Evolutionary conservation across 352 stramenopile species (phyloP).

Genomic region (Globisporangium paddicum): DNA sequence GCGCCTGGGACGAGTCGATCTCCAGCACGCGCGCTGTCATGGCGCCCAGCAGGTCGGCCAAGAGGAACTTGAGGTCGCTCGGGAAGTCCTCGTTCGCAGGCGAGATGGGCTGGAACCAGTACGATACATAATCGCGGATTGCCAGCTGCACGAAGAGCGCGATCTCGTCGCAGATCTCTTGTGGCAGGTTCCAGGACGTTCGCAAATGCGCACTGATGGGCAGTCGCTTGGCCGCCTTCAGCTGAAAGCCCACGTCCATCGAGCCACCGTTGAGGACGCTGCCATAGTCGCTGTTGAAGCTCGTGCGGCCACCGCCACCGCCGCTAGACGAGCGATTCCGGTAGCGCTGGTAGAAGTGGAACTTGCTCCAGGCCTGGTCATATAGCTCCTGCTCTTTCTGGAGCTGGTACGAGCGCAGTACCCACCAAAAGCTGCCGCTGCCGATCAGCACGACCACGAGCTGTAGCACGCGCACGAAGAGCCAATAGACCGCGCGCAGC

Average conservation of each 20-base stretch:
- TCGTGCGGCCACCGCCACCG: constrained; percentile 3
- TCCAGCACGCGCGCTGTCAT: constrained; percentile 51
- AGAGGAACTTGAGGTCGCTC: constrained; percentile 53
- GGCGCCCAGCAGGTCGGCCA: constrained; percentile 59
- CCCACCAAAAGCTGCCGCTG: constrained; percentile 53
- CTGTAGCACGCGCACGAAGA: constrained; percentile 29
- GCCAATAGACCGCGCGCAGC: constrained; percentile 16
- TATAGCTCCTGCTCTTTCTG: constrained; percentile 55
- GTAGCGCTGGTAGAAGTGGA: constrained; percentile 53
- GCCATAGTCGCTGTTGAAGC: constrained; percentile 2
- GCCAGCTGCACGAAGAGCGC: constrained; percentile 37
- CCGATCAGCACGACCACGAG: constrained; percentile 38
- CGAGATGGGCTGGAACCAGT: constrained; percentile 67
- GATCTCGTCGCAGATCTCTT: constrained; percentile 62
- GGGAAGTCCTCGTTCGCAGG: constrained; percentile 57
- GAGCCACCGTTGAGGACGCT: not conserved
- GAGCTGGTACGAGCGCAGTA: constrained; percentile 60
- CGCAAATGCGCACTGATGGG: constrained; percentile 56
- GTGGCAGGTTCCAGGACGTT: constrained; percentile 48
- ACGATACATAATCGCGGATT: constrained; percentile 56
- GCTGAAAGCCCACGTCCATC: constrained; percentile 41
- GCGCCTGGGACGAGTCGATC: constrained; percentile 62
- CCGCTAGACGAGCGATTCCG: constrained; percentile 21
- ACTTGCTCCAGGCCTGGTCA: constrained; percentile 41
- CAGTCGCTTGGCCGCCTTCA: constrained; percentile 52